Evolutionary conservation across 2,329 filamentous ascomycete genomes (phyloP), one percentile per base, ranked within the genome.

Genomic region (Dactylonectria estremocensis): DNA sequence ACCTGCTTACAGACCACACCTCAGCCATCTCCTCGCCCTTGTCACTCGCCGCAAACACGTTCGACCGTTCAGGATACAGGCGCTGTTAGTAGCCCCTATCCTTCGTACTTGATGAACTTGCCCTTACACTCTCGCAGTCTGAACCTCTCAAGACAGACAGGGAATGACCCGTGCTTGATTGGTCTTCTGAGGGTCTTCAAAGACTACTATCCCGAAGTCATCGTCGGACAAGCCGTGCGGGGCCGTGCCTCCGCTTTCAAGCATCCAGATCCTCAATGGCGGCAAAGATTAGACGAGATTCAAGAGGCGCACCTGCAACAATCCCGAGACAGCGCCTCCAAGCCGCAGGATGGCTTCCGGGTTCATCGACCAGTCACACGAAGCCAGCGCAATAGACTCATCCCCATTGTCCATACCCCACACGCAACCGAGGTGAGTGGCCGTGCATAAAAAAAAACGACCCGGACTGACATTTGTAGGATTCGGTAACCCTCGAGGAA

Each of bases 121-220:
- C 4, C 45, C 61, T 75, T 31, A 75, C 53, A 24, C 3, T 8
- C 2, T 10, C 7, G 14, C 10, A 91, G 89, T 56, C 83, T 92
- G 69, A 83, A 84, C 43, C 78, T 91, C 37, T 87, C 88, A 3
- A 82, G 89, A 49, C 88, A 90, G 74, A 88, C 85, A 5, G 91
- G 91, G 18, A 92, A 93, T 75, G 94, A 97, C 63, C 92, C 91
- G 55, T 88, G 90, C 58, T 83, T 97, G 40, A 86, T 92, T 43
- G 93, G 93, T 3, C 84, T 97, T 18, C 83, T 97, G 56, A 89
- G 92, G 62, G 90, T 95, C n/a, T 97, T 92, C 83, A 96, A 96
- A 77, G 94, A 95, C 78, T 97, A 95, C 80, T 97, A 95, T 75
- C 94, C 94, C 0, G 94, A 97, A 78, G 93, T 97, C 61, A 93